Conservation (phyloP, 2,329 filamentous ascomycete genomes). For the Stachybotrys elegans region DNA sequence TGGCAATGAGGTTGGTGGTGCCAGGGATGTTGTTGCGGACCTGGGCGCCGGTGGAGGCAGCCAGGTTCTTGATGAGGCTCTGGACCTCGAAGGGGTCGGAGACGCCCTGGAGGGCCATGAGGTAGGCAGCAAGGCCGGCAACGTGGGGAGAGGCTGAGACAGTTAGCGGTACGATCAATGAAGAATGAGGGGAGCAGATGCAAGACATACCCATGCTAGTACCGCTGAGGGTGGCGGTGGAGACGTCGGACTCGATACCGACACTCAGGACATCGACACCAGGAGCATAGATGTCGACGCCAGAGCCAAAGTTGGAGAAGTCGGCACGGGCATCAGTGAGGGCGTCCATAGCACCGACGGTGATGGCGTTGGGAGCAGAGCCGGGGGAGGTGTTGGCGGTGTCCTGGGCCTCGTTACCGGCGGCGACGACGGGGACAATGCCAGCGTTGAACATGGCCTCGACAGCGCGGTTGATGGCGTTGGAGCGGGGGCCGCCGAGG, state of each 20-base stretch:
- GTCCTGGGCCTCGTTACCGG: slow-evolving; percentile 53
- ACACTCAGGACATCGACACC: slow-evolving; percentile 50
- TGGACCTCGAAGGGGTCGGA: slow-evolving; percentile 30
- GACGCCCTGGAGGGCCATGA: slow-evolving; percentile 53
- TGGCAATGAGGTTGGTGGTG: slow-evolving; percentile 51
- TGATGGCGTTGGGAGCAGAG: slow-evolving; percentile 51
- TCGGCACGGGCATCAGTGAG: slow-evolving; percentile 39
- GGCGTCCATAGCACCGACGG: slow-evolving; percentile 54
- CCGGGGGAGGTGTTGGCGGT: slow-evolving; percentile 47
- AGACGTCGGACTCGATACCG: slow-evolving; percentile 44
- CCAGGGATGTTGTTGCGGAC: slow-evolving; percentile 35
- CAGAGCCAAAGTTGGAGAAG: slow-evolving; percentile 55
- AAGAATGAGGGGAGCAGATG: background rate
- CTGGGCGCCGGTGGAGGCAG: slow-evolving; percentile 35
- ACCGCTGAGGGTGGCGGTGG: slow-evolving; percentile 41
- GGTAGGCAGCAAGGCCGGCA: slow-evolving; percentile 62
- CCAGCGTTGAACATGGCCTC: slow-evolving; percentile 42
- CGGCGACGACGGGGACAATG: slow-evolving; percentile 54
- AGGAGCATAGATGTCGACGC: slow-evolving; percentile 51
- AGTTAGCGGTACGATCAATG: background rate
- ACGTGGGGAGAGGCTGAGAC: slow-evolving; percentile 56
- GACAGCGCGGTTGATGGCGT: slow-evolving; percentile 51
- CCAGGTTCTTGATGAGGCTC: slow-evolving; percentile 49
- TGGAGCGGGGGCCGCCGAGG: slow-evolving; percentile 44
- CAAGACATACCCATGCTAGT: slow-evolving; percentile 49